Conservation (phyloP, 495 filamentous ascomycete species). For the Tetracladium setigerum region DNA sequence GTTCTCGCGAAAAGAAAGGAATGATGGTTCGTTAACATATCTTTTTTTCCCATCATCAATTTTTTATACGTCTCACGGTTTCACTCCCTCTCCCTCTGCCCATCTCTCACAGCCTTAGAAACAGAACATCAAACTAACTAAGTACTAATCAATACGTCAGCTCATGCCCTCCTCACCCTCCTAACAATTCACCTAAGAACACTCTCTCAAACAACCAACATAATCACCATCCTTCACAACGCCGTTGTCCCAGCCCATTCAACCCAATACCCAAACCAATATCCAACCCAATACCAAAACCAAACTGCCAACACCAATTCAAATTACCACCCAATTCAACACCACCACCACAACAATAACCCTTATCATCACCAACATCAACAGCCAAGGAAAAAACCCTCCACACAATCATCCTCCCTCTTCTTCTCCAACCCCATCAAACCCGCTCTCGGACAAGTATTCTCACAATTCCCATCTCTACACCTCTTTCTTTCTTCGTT, state of each 20-base stretch:
- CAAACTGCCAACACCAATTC: background rate
- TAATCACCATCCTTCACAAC: slow-evolving; percentile 22
- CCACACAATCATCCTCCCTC: background rate
- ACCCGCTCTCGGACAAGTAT: slow-evolving; percentile 17
- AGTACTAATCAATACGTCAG: background rate
- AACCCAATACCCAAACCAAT: background rate
- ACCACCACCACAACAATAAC: background rate
- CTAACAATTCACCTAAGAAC: slow-evolving; percentile 13
- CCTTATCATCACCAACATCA: slow-evolving; percentile 10
- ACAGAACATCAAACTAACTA: background rate
- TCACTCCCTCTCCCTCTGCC: background rate
- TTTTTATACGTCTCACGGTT: background rate
- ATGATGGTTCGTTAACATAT: slow-evolving; percentile 5
- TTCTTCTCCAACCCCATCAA: slow-evolving; percentile 1
- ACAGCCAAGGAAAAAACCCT: background rate
- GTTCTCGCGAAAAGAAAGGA: slow-evolving; percentile 13
- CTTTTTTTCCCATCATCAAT: background rate
- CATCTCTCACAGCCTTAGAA: background rate
- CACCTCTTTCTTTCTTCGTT: slow-evolving; percentile 13
- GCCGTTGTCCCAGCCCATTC: slow-evolving; percentile 1
- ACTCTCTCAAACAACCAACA: slow-evolving; percentile 5
- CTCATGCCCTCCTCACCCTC: slow-evolving; percentile 11
- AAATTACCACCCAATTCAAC: background rate
- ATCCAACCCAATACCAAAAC: background rate
- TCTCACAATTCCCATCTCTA: slow-evolving; percentile 14